Evolutionary conservation across 169 alveolate genomes (phyloP), one percentile per base, ranked within the genome.

Genomic region (Plasmodium chabaudi): DNA sequence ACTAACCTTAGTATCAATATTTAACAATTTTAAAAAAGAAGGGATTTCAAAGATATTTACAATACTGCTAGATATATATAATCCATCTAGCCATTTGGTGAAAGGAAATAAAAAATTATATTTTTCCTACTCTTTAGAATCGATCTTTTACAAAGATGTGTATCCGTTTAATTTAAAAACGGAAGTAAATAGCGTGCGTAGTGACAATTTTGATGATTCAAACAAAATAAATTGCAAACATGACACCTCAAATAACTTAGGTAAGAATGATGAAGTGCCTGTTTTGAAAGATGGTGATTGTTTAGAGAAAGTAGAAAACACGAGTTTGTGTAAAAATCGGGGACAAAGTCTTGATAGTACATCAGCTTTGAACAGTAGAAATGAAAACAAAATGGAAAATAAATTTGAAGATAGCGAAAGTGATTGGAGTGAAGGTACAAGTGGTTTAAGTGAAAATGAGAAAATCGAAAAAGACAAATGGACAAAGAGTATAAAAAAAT

Each of bases 1-100:
- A 17, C 39, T 86, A 15, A 19, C 87, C 12, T 56, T 86, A 7
- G 74, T 70, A 15, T 39, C 51, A 9, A 56, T 86, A 27, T 53
- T 69, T 42, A 19, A 86, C 10, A 56, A 60, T 72, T 57, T 86
- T 42, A 86, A 60, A 57, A 57, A 60, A 13, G 91, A 86, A 15
- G 74, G 91, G 5, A 56, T 86, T 49, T 51, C 51, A n/a, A 86
- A 86, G 60, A 72, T 86, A 17, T 86, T 25, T 65, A 70, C 73
- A 2, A 64, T 86, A 3, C 15, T 86, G 3, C 17, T 59, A 2
- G 87, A 86, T 17, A 46, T 86, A 42, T 86, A 86, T 47, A 70
- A 60, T 59, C 46, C 46, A 9, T 64, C 87, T 9, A 44, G 57
- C 10, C 10, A 63, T 15, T 15, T 86, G 17, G 19, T 86, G 15